Evolutionary conservation across 139 green algal species (phyloP), one percentile per base, ranked within the genome.

Genomic region (Chlorella sp.): DNA sequence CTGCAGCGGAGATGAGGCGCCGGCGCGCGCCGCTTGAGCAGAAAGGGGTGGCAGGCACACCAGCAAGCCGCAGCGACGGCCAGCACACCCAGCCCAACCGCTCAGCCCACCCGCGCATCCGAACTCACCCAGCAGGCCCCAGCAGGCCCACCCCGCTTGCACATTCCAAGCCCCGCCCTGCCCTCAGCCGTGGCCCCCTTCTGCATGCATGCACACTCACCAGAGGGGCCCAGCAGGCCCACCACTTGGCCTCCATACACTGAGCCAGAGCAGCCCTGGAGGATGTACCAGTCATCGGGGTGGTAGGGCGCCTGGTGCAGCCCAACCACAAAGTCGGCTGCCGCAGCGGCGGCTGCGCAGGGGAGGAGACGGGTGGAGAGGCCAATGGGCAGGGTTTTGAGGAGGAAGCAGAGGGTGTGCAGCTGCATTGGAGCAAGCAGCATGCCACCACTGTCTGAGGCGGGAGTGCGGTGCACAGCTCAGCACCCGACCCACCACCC

Each of bases 191-290:
- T 51, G 6, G 44, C 44, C 44, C 44, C 44, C 44, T 51, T n/a
- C n/a, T n/a, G n/a, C n/a, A n/a, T n/a, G n/a, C n/a, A n/a, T 51
- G 44, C 44, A 51, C 51, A 25, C 55, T 2, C 32, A 81, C 74
- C 74, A 36, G 90, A 94, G 69, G 84, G 87, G 5, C 86, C 89
- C 70, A 89, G 73, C 57, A 88, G 74, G 60, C 87, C 87, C 0
- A 89, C 84, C 32, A 90, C 78, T 84, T 90, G 56, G 28, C 83
- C 84, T 36, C 47, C 67, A 47, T 34, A 69, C 32, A 84, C 70
- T n/a, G 44, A 23, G 62, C 80, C 84, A 44, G 64, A 73, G 56
- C 74, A 78, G 75, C 84, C 81, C 23, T 38, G 23, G 28, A 89
- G 70, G 70, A 86, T 85, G 47, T 55, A 56, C 87, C 87, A 90